phyloP scores from a whole-genome alignment of 2,329 filamentous ascomycete genomes.

The Nemania diffusa region DNA sequence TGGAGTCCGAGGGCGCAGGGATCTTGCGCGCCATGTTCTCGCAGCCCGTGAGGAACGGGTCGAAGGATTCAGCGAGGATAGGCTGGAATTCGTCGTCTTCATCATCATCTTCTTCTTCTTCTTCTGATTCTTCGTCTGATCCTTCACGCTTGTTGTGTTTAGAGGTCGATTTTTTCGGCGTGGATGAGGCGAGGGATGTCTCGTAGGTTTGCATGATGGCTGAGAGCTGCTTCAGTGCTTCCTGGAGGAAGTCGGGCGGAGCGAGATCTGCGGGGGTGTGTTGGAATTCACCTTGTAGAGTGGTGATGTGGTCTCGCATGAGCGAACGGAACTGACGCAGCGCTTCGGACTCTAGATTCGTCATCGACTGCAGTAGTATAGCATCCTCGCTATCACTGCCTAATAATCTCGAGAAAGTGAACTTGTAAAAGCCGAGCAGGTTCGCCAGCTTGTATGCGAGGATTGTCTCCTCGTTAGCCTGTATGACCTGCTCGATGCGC shows the following conservation, averaged over 20 bases:
- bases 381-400: constrained; percentile 65
- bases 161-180: not conserved
- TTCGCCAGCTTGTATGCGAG: constrained; percentile 91
- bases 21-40: constrained; percentile 73
- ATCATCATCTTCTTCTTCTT: constrained; percentile 53
- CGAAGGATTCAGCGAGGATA: constrained; percentile 81
- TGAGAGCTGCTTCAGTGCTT: constrained; percentile 80
- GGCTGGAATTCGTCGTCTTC: constrained; percentile 77
- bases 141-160: not conserved
- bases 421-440: constrained; percentile 86
- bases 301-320: constrained; percentile 81
- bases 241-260: constrained; percentile 81
- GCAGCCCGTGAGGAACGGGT: constrained; percentile 85
- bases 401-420: constrained; percentile 84
- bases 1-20: constrained; percentile 64
- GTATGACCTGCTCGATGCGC: constrained; percentile 89
- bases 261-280: constrained; percentile 77
- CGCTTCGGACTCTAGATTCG: constrained; percentile 77
- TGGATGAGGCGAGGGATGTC: constrained; percentile 72
- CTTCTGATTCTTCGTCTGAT: not conserved
- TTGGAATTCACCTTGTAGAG: constrained; percentile 77
- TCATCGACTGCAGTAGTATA: constrained; percentile 74
- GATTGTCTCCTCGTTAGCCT: constrained; percentile 90
- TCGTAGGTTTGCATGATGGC: constrained; percentile 88
- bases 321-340: constrained; percentile 84